A percentile compares a stretch with the other conserved stretches of the same genome.
These are phyloP conservation scores for Pontederia crassipes DNA, from an alignment of 176 grass and related monocot genomes.

Conservation along the genomic window DNA sequence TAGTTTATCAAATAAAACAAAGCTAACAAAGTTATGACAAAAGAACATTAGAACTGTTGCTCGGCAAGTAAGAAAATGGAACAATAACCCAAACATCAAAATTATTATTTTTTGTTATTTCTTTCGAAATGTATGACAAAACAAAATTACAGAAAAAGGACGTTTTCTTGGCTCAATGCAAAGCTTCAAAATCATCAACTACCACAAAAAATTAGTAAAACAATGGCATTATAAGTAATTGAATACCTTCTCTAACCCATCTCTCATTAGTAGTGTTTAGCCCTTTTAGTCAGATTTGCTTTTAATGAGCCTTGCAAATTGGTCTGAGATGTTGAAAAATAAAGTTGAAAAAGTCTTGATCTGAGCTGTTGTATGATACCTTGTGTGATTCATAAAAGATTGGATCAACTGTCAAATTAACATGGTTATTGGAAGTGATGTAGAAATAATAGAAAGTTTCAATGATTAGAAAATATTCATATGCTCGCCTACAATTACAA, in stretches of 20 bases:
- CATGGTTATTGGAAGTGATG: conserved; percentile 10
- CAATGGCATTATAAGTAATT: too few relatives aligned
- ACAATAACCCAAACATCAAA: too few relatives aligned
- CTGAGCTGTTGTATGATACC: conserved; percentile 14
- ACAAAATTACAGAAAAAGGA: too few relatives aligned
- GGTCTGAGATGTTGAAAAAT: neutral
- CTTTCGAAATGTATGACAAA: too few relatives aligned
- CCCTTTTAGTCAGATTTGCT: conserved; percentile 63
- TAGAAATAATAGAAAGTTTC: neutral
- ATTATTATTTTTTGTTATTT: too few relatives aligned
- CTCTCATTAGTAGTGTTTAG: conserved; percentile 90
- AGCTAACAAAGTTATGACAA: too few relatives aligned
- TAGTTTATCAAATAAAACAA: too few relatives aligned
- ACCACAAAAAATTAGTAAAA: too few relatives aligned
- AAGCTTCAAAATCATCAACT: too few relatives aligned
- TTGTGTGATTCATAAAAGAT: conserved; percentile 46
- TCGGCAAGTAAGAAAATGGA: too few relatives aligned
- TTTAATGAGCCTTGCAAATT: conserved; percentile 38
- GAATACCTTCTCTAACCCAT: conserved; percentile 53
- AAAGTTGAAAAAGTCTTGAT: neutral
- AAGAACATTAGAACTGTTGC: too few relatives aligned
- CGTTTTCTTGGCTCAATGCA: too few relatives aligned
- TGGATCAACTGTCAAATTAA: conserved; percentile 51
- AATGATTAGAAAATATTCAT: neutral
- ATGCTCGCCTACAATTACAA: conserved; percentile 31